Evolutionary conservation across 2,329 filamentous ascomycete species (phyloP).

Genomic region (Fusarium sp.): DNA sequence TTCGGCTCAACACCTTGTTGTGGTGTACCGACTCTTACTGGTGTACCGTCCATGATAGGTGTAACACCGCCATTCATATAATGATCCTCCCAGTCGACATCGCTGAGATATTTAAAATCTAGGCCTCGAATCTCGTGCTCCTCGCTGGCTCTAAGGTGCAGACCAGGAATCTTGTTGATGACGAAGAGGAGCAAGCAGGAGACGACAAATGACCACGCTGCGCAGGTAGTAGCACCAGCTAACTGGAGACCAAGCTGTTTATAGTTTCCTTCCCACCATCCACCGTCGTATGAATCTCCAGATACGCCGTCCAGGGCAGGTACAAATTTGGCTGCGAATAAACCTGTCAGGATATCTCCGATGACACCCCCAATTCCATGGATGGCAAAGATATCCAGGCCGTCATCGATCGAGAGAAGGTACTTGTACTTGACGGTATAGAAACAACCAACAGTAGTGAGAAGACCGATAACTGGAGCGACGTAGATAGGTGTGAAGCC

Average conservation of each 20-base stretch:
- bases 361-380: conserved; percentile 71
- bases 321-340: conserved; percentile 65
- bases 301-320: conserved; percentile 65
- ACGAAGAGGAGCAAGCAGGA: conserved; percentile 65
- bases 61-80: conserved; percentile 33
- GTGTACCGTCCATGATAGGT: conserved; percentile 35
- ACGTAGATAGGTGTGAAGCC: conserved; percentile 66
- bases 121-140: conserved; percentile 67
- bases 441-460: conserved; percentile 62
- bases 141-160: conserved; percentile 66
- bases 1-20: conserved; percentile 8
- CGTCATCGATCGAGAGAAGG: conserved; percentile 66
- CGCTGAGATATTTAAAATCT: conserved; percentile 54
- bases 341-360: conserved; percentile 67
- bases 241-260: conserved; percentile 69
- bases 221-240: conserved; percentile 67
- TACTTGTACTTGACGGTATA: conserved; percentile 63
- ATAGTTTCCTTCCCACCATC: conserved; percentile 64
- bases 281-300: conserved; percentile 57
- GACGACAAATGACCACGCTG: conserved; percentile 66
- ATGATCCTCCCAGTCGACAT: conserved; percentile 45
- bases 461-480: conserved; percentile 63
- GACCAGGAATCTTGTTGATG: conserved; percentile 68
- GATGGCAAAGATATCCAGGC: conserved; percentile 70
- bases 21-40: conserved; percentile 15